Percentiles rank a stretch among this genome's conserved stretches.
Conservation (phyloP, 495 filamentous ascomycete species). For the Aspergillus bridgeri region DNA sequence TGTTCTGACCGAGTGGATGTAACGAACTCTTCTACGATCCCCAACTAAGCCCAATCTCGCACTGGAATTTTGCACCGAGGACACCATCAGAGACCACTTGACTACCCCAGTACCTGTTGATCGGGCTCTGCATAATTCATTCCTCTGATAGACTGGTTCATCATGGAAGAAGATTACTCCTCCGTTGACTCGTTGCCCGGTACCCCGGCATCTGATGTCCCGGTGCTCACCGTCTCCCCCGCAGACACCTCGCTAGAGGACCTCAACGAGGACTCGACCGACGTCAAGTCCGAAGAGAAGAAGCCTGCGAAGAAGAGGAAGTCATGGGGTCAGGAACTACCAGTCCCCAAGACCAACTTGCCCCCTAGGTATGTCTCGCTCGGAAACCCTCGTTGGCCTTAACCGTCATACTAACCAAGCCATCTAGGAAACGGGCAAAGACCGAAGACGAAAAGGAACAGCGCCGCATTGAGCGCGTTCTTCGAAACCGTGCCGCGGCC, state of each 20-base stretch:
- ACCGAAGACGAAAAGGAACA: slow-evolving; percentile 99
- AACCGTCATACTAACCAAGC: background rate
- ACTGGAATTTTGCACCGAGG: background rate
- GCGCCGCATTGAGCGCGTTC: slow-evolving; percentile 92
- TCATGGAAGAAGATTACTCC: slow-evolving; percentile 38
- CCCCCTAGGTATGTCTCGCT: slow-evolving; percentile 74
- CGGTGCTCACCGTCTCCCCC: slow-evolving; percentile 47
- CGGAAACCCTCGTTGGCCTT: background rate
- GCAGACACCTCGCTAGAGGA: slow-evolving; percentile 44
- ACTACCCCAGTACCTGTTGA: slow-evolving; percentile 3
- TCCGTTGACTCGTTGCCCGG: slow-evolving; percentile 32
- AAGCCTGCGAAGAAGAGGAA: slow-evolving; percentile 93
- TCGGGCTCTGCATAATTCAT: slow-evolving; percentile 5
- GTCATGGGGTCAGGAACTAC: slow-evolving; percentile 97
- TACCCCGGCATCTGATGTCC: slow-evolving; percentile 33
- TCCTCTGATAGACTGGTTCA: slow-evolving; percentile 7
- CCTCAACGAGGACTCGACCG: slow-evolving; percentile 26
- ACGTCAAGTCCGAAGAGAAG: slow-evolving; percentile 53
- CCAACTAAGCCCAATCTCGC: no score
- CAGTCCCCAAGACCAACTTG: slow-evolving; percentile 93
- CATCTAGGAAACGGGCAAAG: slow-evolving; percentile 86
- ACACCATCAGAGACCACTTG: background rate
- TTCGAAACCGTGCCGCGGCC: slow-evolving; percentile 91
- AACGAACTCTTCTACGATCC: no score
- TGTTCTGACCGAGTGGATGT: background rate